Conservation (phyloP, 73 alveolate species). For the Tetrahymena elliotti region DNA sequence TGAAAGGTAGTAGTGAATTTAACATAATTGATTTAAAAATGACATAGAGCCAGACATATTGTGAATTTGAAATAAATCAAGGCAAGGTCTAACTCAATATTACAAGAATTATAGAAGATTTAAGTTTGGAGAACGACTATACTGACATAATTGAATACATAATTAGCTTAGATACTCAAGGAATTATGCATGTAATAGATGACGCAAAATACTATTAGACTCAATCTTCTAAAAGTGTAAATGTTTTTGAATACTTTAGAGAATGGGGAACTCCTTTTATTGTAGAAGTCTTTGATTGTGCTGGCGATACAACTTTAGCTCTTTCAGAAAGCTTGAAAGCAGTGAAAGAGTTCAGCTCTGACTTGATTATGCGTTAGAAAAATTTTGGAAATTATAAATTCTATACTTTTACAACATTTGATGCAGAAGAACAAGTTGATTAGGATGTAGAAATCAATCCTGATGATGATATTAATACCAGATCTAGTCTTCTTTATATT, state of each 20-base stretch:
- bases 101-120: background rate
- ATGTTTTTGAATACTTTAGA: background rate
- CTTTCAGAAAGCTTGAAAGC: background rate
- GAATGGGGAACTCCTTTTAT: background rate
- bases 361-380: background rate
- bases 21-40: background rate
- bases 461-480: background rate
- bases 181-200: background rate
- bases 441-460: background rate
- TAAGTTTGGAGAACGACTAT: background rate
- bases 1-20: background rate
- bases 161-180: background rate
- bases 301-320: background rate
- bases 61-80: background rate
- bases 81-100: background rate
- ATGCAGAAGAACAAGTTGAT: background rate
- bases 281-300: background rate
- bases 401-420: background rate
- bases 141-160: background rate
- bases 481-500: background rate
- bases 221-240: background rate
- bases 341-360: background rate
- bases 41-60: background rate
- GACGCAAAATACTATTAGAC: background rate
- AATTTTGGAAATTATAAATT: background rate